A percentile compares a stretch with the other conserved stretches of the same genome.
Conservation (phyloP, 1,139 yeast genomes). For the Saccharomyces hybrid region DNA sequence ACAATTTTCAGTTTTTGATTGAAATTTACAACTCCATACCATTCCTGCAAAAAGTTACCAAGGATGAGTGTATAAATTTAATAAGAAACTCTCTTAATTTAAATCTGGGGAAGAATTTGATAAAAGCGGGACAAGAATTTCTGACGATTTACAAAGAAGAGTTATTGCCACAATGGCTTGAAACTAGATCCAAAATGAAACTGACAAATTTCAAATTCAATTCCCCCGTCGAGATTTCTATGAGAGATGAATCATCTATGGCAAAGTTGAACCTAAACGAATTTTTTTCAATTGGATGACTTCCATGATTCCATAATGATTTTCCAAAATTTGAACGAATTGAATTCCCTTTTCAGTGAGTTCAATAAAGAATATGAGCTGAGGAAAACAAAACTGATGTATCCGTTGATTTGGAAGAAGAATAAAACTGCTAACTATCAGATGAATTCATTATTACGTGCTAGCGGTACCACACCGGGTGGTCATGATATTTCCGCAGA, state of each 20-base stretch:
- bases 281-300: slow-evolving; percentile 48
- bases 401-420: slow-evolving; percentile 46
- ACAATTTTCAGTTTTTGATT: slow-evolving; percentile 57
- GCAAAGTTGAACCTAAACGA: slow-evolving; percentile 25
- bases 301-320: slow-evolving; percentile 79
- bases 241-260: slow-evolving; percentile 41
- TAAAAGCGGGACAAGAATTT: slow-evolving; percentile 52
- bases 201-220: slow-evolving; percentile 63
- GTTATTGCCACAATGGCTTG: slow-evolving; percentile 36
- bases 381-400: slow-evolving; percentile 64
- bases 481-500: slow-evolving; percentile 11
- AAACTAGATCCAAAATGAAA: slow-evolving; percentile 34
- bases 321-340: slow-evolving; percentile 63
- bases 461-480: background rate
- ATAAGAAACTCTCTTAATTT: slow-evolving; percentile 64
- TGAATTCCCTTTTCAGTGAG: slow-evolving; percentile 50
- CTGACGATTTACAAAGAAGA: slow-evolving; percentile 45
- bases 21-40: slow-evolving; percentile 73
- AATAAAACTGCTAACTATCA: slow-evolving; percentile 17
- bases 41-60: slow-evolving; percentile 62
- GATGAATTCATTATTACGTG: slow-evolving; percentile 14
- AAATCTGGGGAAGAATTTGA: slow-evolving; percentile 51
- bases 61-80: slow-evolving; percentile 69
- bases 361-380: slow-evolving; percentile 68
- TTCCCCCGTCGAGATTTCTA: slow-evolving; percentile 74